These are phyloP conservation scores for Pichia phayaonensis DNA, from an alignment of 805 yeast species.

Conservation along the genomic window DNA sequence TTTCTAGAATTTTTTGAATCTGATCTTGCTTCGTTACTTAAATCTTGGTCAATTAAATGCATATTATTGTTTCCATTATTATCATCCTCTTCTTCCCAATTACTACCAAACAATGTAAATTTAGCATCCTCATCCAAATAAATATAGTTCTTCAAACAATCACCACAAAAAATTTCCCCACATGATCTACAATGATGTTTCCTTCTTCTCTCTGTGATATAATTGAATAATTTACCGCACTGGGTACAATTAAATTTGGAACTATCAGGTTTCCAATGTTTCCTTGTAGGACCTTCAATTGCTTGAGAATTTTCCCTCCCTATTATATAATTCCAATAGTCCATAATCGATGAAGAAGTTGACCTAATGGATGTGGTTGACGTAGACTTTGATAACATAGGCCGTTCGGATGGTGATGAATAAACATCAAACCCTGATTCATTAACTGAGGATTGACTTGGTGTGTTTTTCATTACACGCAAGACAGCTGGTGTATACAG, in stretches of 20 bases:
- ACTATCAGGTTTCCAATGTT: conserved; percentile 72
- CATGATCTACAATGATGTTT: conserved; percentile 36
- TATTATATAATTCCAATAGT: conserved; percentile 22
- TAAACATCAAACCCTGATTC: conserved; percentile 10
- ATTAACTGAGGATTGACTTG: conserved; percentile 1
- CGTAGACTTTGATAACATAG: conserved; percentile 5
- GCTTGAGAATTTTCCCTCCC: conserved; percentile 10
- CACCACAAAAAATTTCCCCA: conserved; percentile 35
- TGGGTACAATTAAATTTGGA: conserved; percentile 54
- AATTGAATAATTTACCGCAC: conserved; percentile 65
- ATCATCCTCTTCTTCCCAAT: conserved; percentile 12
- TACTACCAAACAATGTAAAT: conserved; percentile 28
- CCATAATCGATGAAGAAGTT: conserved; percentile 17
- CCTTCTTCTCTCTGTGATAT: conserved; percentile 56
- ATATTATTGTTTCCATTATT: conserved; percentile 1
- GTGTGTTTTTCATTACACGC: conserved; percentile 29
- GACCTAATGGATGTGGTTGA: conserved; percentile 22
- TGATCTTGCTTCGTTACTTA: background rate
- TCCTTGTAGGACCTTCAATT: conserved; percentile 39
- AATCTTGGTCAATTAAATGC: background rate
- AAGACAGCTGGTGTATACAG: conserved; percentile 87
- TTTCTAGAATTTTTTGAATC: background rate
- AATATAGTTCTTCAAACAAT: conserved; percentile 29
- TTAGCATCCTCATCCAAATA: conserved; percentile 30
- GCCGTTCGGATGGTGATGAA: conserved; percentile 5